A percentile compares a stretch with the other conserved stretches of the same genome.
These are phyloP conservation scores for Fusarium sublunatum DNA, from an alignment of 2,329 filamentous ascomycete genomes.

Conservation along the genomic window DNA sequence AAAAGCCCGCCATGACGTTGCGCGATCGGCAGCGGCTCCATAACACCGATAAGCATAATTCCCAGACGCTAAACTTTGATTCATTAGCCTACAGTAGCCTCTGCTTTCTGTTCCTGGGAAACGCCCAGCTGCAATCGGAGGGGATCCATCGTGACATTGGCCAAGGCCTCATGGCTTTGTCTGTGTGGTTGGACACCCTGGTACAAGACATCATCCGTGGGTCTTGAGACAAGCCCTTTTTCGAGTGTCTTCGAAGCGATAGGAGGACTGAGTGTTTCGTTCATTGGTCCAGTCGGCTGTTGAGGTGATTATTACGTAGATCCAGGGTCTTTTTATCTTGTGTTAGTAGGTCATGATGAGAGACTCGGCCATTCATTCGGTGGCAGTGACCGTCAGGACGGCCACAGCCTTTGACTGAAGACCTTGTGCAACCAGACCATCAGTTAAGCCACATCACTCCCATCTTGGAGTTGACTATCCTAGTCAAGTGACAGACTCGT, in stretches of 20 bases:
- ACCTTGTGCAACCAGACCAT: too few species aligned
- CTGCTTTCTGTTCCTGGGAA: slow-evolving; percentile 11
- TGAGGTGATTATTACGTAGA: not conserved
- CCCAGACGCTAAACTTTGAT: slow-evolving; percentile 24
- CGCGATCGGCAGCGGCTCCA: slow-evolving; percentile 23
- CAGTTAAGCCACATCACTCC: too few species aligned
- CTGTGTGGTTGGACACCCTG: slow-evolving; percentile 1
- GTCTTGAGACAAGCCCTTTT: not conserved
- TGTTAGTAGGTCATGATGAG: slow-evolving; percentile 33
- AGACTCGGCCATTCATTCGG: slow-evolving; percentile 50
- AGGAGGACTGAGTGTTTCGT: too few species aligned
- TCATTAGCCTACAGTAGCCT: not conserved
- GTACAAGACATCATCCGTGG: slow-evolving; percentile 25
- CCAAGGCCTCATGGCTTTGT: slow-evolving; percentile 11
- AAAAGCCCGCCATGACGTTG: slow-evolving; percentile 31
- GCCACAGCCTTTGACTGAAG: too few species aligned
- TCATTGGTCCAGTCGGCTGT: not conserved
- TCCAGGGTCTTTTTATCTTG: not conserved
- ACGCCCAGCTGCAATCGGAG: not conserved
- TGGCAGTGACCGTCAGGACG: slow-evolving; percentile 50
- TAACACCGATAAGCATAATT: slow-evolving; percentile 37
- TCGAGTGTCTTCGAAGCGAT: not conserved
- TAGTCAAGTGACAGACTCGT: too few species aligned
- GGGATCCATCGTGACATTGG: slow-evolving; percentile 14
- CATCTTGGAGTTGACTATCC: too few species aligned